Evolutionary conservation across 768 basidiomycete genomes (phyloP).

Genomic region (Leccinum truebloodii): DNA sequence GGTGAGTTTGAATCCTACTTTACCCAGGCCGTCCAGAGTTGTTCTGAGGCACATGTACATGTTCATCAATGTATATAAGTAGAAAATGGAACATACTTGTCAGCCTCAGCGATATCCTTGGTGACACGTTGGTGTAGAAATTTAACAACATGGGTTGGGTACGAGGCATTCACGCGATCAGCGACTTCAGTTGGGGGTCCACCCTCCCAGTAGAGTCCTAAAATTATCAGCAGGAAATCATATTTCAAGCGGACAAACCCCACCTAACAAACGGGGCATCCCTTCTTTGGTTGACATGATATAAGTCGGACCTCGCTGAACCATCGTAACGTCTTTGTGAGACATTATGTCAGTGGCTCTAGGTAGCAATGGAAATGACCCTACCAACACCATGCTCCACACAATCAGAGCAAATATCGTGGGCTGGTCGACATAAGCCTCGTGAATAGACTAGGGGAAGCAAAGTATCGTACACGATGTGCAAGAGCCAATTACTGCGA

Average conservation of each 20-base stretch:
- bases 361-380: slow-evolving; percentile 12
- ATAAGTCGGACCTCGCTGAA: slow-evolving; percentile 55
- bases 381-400: slow-evolving; percentile 46
- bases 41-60: slow-evolving; percentile 33
- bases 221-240: background rate
- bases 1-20: slow-evolving; percentile 57
- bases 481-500: slow-evolving; percentile 66
- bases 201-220: slow-evolving; percentile 45
- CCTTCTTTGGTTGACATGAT: slow-evolving; percentile 49
- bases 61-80: background rate
- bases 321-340: slow-evolving; percentile 47
- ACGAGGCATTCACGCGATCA: slow-evolving; percentile 52
- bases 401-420: slow-evolving; percentile 52
- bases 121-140: slow-evolving; percentile 38
- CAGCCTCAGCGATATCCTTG: slow-evolving; percentile 50
- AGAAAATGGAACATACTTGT: slow-evolving; percentile 43
- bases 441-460: background rate
- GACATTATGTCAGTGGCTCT: background rate
- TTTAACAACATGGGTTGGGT: slow-evolving; percentile 37
- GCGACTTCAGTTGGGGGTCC: slow-evolving; percentile 51
- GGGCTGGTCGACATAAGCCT: slow-evolving; percentile 32
- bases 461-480: slow-evolving; percentile 50
- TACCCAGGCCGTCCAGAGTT: slow-evolving; percentile 54
- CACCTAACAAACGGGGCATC: slow-evolving; percentile 28
- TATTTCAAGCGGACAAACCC: slow-evolving; percentile 14